These are phyloP conservation scores for Phytophthora pinifolia DNA, from an alignment of 352 stramenopile species.

Conservation along the genomic window DNA sequence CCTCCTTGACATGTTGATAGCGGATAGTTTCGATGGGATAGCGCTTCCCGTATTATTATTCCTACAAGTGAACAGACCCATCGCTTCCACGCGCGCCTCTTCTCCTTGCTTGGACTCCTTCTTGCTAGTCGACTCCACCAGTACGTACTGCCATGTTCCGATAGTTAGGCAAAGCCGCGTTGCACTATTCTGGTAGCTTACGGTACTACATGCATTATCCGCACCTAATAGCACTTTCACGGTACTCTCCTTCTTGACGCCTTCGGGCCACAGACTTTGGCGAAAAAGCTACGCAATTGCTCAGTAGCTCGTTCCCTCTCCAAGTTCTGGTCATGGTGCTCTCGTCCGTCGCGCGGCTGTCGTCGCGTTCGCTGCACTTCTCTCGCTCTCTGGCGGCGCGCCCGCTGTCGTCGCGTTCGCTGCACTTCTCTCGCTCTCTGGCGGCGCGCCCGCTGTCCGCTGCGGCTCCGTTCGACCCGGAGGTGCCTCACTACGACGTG, in stretches of 20 bases:
- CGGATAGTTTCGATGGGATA: constrained; percentile 33
- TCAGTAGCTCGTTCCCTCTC: constrained; percentile 2
- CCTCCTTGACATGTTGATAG: constrained; percentile 30
- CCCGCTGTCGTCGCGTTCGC: constrained; percentile 25
- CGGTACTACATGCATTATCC: neutral
- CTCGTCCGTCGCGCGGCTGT: constrained; percentile 24
- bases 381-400: constrained; percentile 12
- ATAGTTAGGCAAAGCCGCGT: too few species aligned
- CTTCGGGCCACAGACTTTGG: constrained; percentile 32
- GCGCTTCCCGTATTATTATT: constrained; percentile 34
- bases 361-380: constrained; percentile 24
- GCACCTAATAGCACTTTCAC: constrained; percentile 9
- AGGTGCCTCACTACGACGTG: constrained; percentile 71
- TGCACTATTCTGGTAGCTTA: too few species aligned
- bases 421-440: constrained; percentile 19
- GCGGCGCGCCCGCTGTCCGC: constrained; percentile 22
- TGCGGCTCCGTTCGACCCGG: constrained; percentile 25
- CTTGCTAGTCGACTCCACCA: too few species aligned
- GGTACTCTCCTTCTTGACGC: constrained; percentile 10
- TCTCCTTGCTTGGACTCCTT: neutral
- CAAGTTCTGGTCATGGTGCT: constrained; percentile 27
- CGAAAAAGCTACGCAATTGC: constrained; percentile 26
- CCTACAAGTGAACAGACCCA: constrained; percentile 16
- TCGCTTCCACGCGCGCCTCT: neutral
- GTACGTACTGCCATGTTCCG: too few species aligned